Conservation (phyloP, 192 early-diverging fungal species). For the Lunasporangiospora selenospora region DNA sequence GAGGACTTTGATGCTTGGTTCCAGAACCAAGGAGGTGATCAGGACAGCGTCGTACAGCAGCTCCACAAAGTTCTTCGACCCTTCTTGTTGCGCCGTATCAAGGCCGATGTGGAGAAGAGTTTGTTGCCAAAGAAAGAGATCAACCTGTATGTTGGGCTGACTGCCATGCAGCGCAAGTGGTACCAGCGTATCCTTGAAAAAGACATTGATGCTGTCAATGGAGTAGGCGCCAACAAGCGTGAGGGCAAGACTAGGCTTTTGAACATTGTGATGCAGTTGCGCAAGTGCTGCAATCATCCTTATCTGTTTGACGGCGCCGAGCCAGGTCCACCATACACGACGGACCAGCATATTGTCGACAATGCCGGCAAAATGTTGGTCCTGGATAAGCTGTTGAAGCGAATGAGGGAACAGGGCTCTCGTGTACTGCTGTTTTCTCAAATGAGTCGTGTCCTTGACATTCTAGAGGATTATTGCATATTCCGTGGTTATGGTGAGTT, state of each 20-base stretch:
- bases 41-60: conserved; percentile 68
- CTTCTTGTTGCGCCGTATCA: conserved; percentile 91
- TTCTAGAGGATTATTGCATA: conserved; percentile 96
- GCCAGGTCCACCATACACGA: conserved; percentile 95
- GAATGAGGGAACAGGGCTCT: conserved; percentile 87
- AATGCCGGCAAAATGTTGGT: conserved; percentile 95
- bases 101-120: conserved; percentile 96
- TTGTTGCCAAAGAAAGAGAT: conserved; percentile 94
- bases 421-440: conserved; percentile 97
- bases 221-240: conserved; percentile 71
- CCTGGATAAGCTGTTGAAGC: conserved; percentile 86
- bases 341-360: conserved; percentile 93
- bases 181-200: conserved; percentile 96
- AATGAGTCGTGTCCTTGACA: conserved; percentile 98
- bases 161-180: conserved; percentile 95
- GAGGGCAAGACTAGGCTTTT: conserved; percentile 90
- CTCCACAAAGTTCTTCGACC: conserved; percentile 75
- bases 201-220: conserved; percentile 98
- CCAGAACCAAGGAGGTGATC: conserved; percentile 73
- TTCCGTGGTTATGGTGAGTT: conserved; percentile 80
- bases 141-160: conserved; percentile 93
- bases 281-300: conserved; percentile 97
- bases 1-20: conserved; percentile 98
- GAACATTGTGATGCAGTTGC: conserved; percentile 95
- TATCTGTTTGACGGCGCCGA: conserved; percentile 93